Base-by-base conservation (phyloP, 108 stramenopile species). In the Nitzschia sp. region DNA sequence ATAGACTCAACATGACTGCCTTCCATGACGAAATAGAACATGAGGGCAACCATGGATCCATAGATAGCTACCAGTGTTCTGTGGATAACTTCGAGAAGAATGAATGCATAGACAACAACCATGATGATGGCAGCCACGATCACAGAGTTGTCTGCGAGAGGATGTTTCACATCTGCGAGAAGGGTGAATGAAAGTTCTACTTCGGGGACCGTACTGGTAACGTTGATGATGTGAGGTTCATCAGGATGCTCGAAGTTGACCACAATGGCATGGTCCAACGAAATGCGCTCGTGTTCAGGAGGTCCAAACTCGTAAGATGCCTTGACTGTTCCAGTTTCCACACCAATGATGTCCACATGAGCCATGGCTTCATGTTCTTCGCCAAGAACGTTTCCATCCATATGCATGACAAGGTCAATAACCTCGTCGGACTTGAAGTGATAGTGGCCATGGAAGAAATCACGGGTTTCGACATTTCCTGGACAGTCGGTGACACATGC, bases 31-130 rank as follows among this genome's bases (percentile, higher is more conserved):
- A 83, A 78, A 44, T 82, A 68, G 46, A 81, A 77, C 59, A 81
- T 69, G 6, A 84, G 51, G n/a, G 83, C 86, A 44, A 86, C 55
- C 42, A 86, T 67, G 26, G 72, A 74, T 17, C 86, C 86, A 51
- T 80, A 81, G 57, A 87, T 68, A 11, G 86, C 83, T 15, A 87
- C 81, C 19, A 87, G 69, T 24, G 86, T 87, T 10, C 86, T 54
- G 63, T 87, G 86, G 51, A 87, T 81, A 41, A 84, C 76, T 63
- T 87, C 86, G 21, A 79, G 65, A 14, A 87, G 65, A 50, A 87
- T 87, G 63, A 80, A 82, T 10, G 75, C 10, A 58, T 87, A 87
- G 29, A 87, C 86, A 59, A 83, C 46, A 19, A 84, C 65, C 81
- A 87, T 81, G 63, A 87, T 80, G 21, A 84, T 46, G 20, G 81